A percentile compares a stretch with the other conserved stretches of the same genome.
phyloP scores from a whole-genome alignment of 257 asterid species.

The Cinchona pubescens region DNA sequence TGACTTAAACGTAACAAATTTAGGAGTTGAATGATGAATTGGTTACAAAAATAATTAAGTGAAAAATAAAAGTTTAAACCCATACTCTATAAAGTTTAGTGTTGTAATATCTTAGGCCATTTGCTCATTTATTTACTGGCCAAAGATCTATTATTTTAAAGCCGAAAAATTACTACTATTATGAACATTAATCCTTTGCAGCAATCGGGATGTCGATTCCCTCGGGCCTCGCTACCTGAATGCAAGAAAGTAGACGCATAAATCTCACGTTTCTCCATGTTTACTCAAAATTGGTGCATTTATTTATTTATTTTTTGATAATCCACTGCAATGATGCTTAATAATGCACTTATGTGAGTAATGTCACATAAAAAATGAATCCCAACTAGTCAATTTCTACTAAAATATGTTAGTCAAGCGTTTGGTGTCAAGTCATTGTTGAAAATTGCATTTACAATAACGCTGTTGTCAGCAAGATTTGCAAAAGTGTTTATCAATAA shows the following conservation, averaged over 20 bases:
- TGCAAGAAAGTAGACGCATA: not conserved
- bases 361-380: not conserved
- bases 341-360: not conserved
- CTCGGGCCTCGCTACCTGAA: not conserved
- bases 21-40: no score
- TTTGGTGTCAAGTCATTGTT: not conserved
- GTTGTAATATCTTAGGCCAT: no score
- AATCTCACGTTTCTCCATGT: not conserved
- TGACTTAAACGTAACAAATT: no score
- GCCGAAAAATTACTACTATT: no score
- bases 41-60: no score
- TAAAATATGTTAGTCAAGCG: not conserved
- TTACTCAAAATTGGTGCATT: no score
- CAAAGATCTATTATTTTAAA: no score
- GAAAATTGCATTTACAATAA: not conserved
- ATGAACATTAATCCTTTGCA: not conserved
- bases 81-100: no score
- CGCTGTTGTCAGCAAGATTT: not conserved
- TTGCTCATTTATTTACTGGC: no score
- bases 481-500: not conserved
- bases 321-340: not conserved
- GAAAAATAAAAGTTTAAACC: no score
- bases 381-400: not conserved
- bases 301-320: no score
- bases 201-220: not conserved